Conservation (phyloP, 1,284 basidiomycete genomes). For the Xerocomus amazonicus region DNA sequence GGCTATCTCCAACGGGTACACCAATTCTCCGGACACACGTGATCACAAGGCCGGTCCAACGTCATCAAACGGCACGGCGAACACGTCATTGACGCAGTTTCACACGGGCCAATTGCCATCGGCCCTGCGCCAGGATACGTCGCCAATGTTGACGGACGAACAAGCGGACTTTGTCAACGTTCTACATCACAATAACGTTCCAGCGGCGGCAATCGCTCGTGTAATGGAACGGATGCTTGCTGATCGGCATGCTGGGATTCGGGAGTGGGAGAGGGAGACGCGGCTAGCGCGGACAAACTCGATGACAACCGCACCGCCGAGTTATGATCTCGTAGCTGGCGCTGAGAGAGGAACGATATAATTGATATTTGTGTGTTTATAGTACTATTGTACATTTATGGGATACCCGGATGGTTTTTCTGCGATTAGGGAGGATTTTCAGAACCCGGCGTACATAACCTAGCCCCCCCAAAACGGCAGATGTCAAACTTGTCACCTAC, state of each 20-base stretch:
- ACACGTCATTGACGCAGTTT: neutral
- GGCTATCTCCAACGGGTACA: neutral
- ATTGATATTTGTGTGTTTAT: neutral
- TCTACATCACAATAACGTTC: constrained; percentile 15
- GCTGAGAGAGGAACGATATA: neutral
- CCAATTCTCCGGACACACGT: neutral
- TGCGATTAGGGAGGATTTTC: too few relatives aligned
- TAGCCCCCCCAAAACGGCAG: too few relatives aligned
- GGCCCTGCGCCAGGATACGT: neutral
- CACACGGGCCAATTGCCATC: neutral
- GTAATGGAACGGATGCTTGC: constrained; percentile 24
- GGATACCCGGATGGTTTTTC: too few relatives aligned
- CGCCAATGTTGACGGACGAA: constrained; percentile 19
- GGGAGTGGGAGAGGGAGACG: constrained; percentile 15
- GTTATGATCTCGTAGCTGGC: constrained; percentile 8
- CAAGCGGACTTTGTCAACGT: constrained; percentile 22
- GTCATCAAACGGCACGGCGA: constrained; percentile 3
- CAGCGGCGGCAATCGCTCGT: constrained; percentile 22
- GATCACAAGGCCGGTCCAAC: constrained; percentile 5
- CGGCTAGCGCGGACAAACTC: constrained; percentile 10
- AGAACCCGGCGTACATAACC: too few relatives aligned
- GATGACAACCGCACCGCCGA: constrained; percentile 14
- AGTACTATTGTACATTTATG: too few relatives aligned
- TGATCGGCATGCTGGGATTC: constrained; percentile 17
- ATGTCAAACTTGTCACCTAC: too few relatives aligned